These are phyloP conservation scores for Arthrinium phaeospermum DNA, from an alignment of 2,329 filamentous ascomycete genomes.

Conservation along the genomic window DNA sequence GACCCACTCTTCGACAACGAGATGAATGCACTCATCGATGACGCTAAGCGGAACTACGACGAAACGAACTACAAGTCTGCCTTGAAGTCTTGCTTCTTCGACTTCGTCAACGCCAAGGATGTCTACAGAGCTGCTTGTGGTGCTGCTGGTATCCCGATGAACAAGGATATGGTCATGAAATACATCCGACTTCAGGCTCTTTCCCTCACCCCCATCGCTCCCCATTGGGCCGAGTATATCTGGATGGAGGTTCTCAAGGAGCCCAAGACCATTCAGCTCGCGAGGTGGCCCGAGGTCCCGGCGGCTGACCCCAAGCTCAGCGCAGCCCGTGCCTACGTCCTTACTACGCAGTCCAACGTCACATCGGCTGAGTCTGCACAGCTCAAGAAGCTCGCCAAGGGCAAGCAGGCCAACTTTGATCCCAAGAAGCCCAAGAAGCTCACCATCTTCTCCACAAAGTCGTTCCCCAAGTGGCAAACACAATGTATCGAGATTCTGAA, in stretches of 20 bases:
- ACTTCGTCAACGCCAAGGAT: slow-evolving; percentile 86
- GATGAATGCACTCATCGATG: slow-evolving; percentile 80
- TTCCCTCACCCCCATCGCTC: slow-evolving; percentile 81
- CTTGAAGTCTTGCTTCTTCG: slow-evolving; percentile 86
- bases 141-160: slow-evolving; percentile 82
- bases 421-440: slow-evolving; percentile 92
- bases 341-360: slow-evolving; percentile 74
- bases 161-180: slow-evolving; percentile 76
- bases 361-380: slow-evolving; percentile 83
- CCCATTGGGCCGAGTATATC: slow-evolving; percentile 93
- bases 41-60: slow-evolving; percentile 80
- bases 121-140: slow-evolving; percentile 86
- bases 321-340: slow-evolving; percentile 83
- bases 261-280: slow-evolving; percentile 77
- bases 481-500: slow-evolving; percentile 84
- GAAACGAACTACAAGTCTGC: slow-evolving; percentile 84
- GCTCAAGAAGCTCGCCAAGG: slow-evolving; percentile 90
- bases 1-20: slow-evolving; percentile 94
- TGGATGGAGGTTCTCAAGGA: slow-evolving; percentile 91
- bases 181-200: slow-evolving; percentile 89
- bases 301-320: slow-evolving; percentile 70
- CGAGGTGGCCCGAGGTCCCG: slow-evolving; percentile 74
- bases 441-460: slow-evolving; percentile 80
- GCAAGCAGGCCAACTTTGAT: slow-evolving; percentile 84
- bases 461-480: slow-evolving; percentile 89